Percentiles rank a stretch among this genome's conserved stretches.
These are phyloP conservation scores for Coniferiporia weirii DNA, from an alignment of 1,284 basidiomycete species.

Conservation along the genomic window DNA sequence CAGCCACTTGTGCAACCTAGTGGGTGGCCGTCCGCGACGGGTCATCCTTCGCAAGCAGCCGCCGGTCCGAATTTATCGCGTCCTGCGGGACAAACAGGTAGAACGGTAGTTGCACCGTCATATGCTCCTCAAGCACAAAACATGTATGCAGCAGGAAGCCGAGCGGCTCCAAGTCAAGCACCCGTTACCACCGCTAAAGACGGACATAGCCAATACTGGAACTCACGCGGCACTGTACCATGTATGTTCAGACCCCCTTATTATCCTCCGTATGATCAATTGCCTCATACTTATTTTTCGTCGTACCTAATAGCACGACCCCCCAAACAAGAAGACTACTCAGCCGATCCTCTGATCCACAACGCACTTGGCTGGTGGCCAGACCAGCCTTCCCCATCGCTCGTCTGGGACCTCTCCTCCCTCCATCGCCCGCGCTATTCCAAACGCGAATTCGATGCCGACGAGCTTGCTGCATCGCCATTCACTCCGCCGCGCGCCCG, in stretches of 20 bases:
- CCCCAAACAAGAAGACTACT: not conserved
- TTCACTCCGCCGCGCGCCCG: constrained; percentile 10
- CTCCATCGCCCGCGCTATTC: constrained; percentile 1
- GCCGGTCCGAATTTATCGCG: not conserved
- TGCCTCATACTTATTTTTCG: not conserved
- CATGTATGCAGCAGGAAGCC: not conserved
- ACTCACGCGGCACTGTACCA: not conserved
- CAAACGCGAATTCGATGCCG: constrained; percentile 1
- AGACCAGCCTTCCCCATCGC: constrained; percentile 2
- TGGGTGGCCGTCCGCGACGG: not conserved
- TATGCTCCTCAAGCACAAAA: not conserved
- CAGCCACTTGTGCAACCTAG: not conserved
- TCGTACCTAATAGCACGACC: not conserved
- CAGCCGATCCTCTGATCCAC: constrained; percentile 13
- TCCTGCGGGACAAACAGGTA: not conserved
- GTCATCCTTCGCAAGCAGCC: not conserved
- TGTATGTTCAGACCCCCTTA: not conserved
- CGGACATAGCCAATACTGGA: not conserved
- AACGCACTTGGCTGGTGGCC: constrained; percentile 17
- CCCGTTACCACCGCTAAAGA: not conserved
- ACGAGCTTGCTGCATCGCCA: constrained; percentile 4
- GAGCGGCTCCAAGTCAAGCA: not conserved
- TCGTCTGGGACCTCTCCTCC: constrained; percentile 11
- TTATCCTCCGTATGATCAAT: not conserved
- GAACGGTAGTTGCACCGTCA: not conserved